A percentile compares a stretch with the other conserved stretches of the same genome.
Conservation (phyloP, 352 stramenopile species). For the Globisporangium iwayamae region DNA sequence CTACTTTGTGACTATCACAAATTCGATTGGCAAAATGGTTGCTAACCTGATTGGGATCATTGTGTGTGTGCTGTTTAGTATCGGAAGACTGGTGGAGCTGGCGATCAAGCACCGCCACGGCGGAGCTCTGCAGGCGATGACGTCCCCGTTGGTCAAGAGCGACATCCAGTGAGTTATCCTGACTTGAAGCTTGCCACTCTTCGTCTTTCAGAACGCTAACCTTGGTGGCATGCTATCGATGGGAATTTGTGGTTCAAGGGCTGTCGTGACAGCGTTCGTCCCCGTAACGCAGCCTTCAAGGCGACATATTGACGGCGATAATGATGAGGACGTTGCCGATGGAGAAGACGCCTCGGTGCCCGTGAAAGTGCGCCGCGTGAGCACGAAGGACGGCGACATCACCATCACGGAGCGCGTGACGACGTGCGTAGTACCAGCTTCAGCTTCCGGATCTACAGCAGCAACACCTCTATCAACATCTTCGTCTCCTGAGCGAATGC, state of each 20-base stretch:
- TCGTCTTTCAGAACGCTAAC: not conserved
- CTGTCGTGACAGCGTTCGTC: constrained; percentile 10
- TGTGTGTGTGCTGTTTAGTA: constrained; percentile 32
- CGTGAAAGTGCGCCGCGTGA: constrained; percentile 18
- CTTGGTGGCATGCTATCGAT: not conserved
- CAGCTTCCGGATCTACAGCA: not conserved
- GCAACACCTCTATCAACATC: not conserved
- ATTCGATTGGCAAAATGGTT: not conserved
- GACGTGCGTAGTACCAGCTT: not conserved
- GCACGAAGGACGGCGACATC: constrained; percentile 12
- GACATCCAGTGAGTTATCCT: constrained; percentile 58
- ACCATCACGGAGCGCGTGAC: constrained; percentile 12
- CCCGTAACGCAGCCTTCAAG: not conserved
- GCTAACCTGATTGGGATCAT: not conserved
- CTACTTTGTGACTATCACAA: not conserved
- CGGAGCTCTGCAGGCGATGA: constrained; percentile 48
- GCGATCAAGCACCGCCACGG: constrained; percentile 72
- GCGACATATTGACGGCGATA: not conserved
- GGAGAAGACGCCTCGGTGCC: not conserved
- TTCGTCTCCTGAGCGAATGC: not conserved
- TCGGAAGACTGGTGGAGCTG: constrained; percentile 74
- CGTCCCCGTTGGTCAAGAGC: constrained; percentile 43
- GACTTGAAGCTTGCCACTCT: not conserved
- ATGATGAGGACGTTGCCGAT: not conserved
- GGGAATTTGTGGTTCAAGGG: not conserved